Conservation (phyloP, 345 rosid species). For the Citrus mangshanensis region DNA sequence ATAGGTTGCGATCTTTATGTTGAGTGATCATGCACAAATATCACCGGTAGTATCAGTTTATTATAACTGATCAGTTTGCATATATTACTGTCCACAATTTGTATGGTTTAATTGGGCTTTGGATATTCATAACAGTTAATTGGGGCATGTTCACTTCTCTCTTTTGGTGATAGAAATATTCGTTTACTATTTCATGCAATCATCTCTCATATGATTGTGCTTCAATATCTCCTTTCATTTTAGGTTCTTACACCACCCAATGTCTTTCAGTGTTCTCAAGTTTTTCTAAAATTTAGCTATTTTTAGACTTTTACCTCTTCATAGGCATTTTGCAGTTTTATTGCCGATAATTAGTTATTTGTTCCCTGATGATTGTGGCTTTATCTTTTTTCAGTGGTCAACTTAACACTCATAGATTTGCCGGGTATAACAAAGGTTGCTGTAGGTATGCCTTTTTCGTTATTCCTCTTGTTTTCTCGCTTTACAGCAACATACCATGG, state of each 20-base stretch:
- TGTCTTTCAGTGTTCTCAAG: background rate
- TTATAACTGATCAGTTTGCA: background rate
- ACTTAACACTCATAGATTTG: slow-evolving; percentile 68
- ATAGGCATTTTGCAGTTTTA: background rate
- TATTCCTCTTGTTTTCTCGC: background rate
- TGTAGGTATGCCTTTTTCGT: slow-evolving; percentile 37
- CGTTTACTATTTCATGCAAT: background rate
- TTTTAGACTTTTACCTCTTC: background rate
- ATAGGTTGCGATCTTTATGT: background rate
- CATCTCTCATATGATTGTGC: background rate
- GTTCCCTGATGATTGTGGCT: background rate
- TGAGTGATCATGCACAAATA: background rate
- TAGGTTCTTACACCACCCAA: too few species aligned
- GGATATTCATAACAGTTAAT: background rate
- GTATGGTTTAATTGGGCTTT: background rate
- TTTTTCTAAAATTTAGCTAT: background rate
- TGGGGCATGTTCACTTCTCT: background rate
- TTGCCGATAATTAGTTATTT: too few species aligned
- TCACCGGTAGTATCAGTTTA: background rate
- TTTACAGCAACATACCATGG: background rate
- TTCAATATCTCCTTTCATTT: background rate
- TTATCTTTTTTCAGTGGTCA: slow-evolving; percentile 43
- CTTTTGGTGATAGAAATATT: background rate
- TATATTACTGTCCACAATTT: background rate
- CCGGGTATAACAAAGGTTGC: slow-evolving; percentile 76